Conservation (phyloP, 1,284 basidiomycete species). For the Leccinum pallidistipes region DNA sequence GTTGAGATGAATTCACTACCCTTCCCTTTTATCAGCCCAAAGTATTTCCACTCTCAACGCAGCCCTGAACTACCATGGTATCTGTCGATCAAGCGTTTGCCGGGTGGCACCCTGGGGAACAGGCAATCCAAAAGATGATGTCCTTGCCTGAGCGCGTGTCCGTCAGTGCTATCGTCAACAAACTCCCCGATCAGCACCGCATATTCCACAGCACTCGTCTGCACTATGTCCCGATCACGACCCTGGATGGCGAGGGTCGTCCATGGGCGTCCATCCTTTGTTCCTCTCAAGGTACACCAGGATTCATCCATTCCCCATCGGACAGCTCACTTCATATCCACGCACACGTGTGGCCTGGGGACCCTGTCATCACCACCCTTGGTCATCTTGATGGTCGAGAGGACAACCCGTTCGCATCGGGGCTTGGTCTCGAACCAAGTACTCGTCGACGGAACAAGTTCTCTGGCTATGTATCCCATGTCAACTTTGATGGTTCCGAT, state of each 20-base stretch:
- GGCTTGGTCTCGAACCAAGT: conserved; percentile 58
- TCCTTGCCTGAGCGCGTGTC: conserved; percentile 26
- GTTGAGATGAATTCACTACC: not conserved
- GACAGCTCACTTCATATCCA: conserved; percentile 43
- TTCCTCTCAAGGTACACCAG: conserved; percentile 33
- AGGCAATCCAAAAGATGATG: conserved; percentile 34
- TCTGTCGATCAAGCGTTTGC: conserved; percentile 16
- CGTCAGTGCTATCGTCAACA: conserved; percentile 27
- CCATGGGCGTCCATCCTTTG: conserved; percentile 44
- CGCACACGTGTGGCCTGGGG: conserved; percentile 53
- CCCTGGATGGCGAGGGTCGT: conserved; percentile 35
- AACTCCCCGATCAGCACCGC: conserved; percentile 38
- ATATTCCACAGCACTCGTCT: conserved; percentile 38
- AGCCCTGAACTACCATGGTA: conserved; percentile 2
- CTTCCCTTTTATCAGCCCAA: not conserved
- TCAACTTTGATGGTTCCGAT: conserved; percentile 24
- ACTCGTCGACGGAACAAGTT: conserved; percentile 63
- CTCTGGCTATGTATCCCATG: conserved; percentile 44
- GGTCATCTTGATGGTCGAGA: conserved; percentile 8
- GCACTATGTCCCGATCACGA: conserved; percentile 41
- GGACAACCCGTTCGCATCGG: conserved; percentile 44
- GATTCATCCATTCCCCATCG: conserved; percentile 46
- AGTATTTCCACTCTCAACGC: not conserved
- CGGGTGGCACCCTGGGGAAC: conserved; percentile 42
- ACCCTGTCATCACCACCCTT: conserved; percentile 48